Conservation (phyloP, 805 yeast species). For the Candida orba region DNA sequence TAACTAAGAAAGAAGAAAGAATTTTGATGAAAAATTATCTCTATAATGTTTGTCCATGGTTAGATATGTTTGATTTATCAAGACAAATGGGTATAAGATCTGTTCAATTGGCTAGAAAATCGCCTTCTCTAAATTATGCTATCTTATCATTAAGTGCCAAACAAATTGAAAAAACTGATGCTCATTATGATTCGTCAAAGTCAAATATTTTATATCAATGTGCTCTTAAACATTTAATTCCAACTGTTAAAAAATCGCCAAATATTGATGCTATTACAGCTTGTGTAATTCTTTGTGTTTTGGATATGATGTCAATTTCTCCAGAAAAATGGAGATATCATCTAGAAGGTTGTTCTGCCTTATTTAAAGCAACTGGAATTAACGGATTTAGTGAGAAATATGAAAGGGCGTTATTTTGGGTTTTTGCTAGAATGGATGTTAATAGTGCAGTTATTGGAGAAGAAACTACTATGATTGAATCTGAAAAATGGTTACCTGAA, state of each 20-base stretch:
- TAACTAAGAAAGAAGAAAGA: conserved; percentile 28
- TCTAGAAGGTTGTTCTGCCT: conserved; percentile 31
- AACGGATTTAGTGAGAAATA: conserved; percentile 30
- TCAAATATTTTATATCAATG: conserved; percentile 28
- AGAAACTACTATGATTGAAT: conserved; percentile 28
- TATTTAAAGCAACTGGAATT: conserved; percentile 32
- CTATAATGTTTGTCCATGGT: conserved; percentile 32
- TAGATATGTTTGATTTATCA: conserved; percentile 32
- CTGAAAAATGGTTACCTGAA: conserved; percentile 30
- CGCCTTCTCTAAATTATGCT: conserved; percentile 26
- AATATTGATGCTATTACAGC: conserved; percentile 27
- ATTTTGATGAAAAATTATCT: conserved; percentile 27
- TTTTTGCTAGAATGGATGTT: conserved; percentile 36
- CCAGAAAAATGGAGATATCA: conserved; percentile 34
- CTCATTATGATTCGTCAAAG: conserved; percentile 20
- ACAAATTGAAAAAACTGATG: conserved; percentile 25
- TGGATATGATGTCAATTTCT: conserved; percentile 35
- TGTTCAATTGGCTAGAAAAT: conserved; percentile 33
- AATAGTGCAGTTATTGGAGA: conserved; percentile 32
- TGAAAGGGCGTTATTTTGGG: conserved; percentile 37
- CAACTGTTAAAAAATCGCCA: conserved; percentile 27
- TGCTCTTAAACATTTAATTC: conserved; percentile 27
- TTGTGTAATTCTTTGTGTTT: conserved; percentile 34
- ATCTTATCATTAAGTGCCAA: conserved; percentile 29
- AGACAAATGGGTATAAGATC: conserved; percentile 29